These are phyloP conservation scores for Groenewaldozyma tartarivorans DNA, from an alignment of 805 yeast genomes.

Conservation along the genomic window DNA sequence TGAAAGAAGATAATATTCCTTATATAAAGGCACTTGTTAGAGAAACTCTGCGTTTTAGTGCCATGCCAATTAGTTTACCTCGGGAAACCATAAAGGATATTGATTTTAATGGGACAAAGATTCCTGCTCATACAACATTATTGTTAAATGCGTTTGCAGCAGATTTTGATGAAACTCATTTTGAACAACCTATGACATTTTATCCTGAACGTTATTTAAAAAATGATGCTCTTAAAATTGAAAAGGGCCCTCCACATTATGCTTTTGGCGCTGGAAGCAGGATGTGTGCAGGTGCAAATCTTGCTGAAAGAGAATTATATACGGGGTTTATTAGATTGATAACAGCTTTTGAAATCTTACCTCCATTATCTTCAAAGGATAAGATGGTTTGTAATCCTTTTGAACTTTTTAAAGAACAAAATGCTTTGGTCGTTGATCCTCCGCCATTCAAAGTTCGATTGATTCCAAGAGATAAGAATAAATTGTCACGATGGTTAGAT, in stretches of 20 bases:
- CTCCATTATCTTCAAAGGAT: conserved; percentile 28
- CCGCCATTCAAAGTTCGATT: conserved; percentile 30
- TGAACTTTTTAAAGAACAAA: conserved; percentile 40
- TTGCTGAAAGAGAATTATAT: conserved; percentile 61
- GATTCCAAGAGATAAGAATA: conserved; percentile 22
- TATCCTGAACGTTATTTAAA: conserved; percentile 25
- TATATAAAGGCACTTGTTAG: conserved; percentile 49
- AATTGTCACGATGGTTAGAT: conserved; percentile 1
- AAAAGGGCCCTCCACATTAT: conserved; percentile 34
- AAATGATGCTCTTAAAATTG: conserved; percentile 5
- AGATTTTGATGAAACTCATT: conserved; percentile 44
- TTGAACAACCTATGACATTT: conserved; percentile 21
- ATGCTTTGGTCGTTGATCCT: conserved; percentile 58
- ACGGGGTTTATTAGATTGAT: conserved; percentile 45
- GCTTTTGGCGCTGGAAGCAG: conserved; percentile 57
- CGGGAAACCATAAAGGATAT: conserved; percentile 47
- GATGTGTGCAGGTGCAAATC: conserved; percentile 59
- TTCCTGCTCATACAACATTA: conserved; percentile 49
- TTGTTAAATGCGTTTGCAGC: conserved; percentile 65
- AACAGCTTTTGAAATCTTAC: conserved; percentile 42
- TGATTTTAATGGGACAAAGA: conserved; percentile 30
- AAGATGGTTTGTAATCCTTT: conserved; percentile 45
- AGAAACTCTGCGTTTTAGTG: conserved; percentile 57
- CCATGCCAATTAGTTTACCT: conserved; percentile 59
- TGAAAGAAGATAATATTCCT: conserved; percentile 34